phyloP scores from a whole-genome alignment of 2,329 filamentous ascomycete genomes.

The Metarhizium anisopliae region DNA sequence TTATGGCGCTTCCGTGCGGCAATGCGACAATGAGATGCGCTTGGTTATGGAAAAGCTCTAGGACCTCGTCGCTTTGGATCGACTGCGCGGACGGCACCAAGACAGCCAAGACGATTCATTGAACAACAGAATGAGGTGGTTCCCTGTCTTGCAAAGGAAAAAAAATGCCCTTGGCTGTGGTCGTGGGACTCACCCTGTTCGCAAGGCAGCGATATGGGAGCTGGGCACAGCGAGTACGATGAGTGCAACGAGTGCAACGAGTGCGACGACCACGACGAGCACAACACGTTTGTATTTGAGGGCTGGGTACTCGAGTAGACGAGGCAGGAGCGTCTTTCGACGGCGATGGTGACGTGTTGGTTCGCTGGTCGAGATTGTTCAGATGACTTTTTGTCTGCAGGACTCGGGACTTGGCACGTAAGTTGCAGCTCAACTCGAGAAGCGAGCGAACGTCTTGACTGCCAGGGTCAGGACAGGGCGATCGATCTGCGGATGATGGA shows the following conservation, averaged over 20 bases:
- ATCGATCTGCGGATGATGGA: too few relatives aligned
- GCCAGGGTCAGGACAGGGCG: too few relatives aligned
- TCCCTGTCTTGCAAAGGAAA: not conserved
- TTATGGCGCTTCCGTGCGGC: not conserved
- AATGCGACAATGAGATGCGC: not conserved
- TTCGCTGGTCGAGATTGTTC: too few relatives aligned
- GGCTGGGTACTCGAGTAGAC: not conserved
- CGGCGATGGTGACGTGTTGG: not conserved
- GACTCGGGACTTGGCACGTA: not conserved
- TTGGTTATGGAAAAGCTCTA: not conserved
- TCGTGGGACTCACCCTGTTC: too few relatives aligned
- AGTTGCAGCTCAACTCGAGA: not conserved
- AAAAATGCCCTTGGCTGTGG: too few relatives aligned
- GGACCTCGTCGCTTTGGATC: not conserved
- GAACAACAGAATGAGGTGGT: not conserved
- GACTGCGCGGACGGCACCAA: not conserved
- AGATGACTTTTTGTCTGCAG: too few relatives aligned
- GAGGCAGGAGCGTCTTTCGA: not conserved
- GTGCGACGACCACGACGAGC: too few relatives aligned
- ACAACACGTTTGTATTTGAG: too few relatives aligned
- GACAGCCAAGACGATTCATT: conserved; percentile 3
- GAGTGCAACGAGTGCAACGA: too few relatives aligned
- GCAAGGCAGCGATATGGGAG: too few relatives aligned
- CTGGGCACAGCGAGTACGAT: too few relatives aligned
- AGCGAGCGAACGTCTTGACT: too few relatives aligned